A percentile compares a stretch with the other conserved stretches of the same genome.
These are phyloP conservation scores for Tulasnella sp. DNA, from an alignment of 768 basidiomycete species.

Conservation along the genomic window DNA sequence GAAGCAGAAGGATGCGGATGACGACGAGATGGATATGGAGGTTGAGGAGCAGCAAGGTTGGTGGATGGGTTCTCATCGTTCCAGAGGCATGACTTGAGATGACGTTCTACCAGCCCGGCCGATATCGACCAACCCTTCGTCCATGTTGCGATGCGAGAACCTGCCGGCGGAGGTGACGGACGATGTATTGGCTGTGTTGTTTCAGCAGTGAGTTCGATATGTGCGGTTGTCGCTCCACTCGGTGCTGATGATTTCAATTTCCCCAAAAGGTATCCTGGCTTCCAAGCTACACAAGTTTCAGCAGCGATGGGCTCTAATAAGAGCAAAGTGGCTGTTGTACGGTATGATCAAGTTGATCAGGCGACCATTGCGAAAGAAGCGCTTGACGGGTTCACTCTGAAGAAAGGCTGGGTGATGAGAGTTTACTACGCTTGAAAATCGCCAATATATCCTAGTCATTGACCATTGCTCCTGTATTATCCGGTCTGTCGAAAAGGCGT, in stretches of 20 bases:
- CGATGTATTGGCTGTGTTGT: conserved; percentile 72
- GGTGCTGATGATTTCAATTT: conserved; percentile 9
- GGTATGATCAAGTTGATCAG: conserved; percentile 63
- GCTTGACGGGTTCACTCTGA: conserved; percentile 73
- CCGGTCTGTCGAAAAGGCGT: neutral
- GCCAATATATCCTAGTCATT: neutral
- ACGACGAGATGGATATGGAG: conserved; percentile 90
- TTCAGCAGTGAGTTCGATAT: conserved; percentile 71
- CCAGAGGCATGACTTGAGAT: conserved; percentile 22
- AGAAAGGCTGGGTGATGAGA: conserved; percentile 74
- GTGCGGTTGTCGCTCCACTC: too few relatives aligned
- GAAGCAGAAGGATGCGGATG: conserved; percentile 58
- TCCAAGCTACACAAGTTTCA: conserved; percentile 55
- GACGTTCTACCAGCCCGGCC: conserved; percentile 23
- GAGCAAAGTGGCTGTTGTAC: conserved; percentile 69
- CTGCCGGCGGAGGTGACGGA: conserved; percentile 84
- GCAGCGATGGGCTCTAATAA: conserved; percentile 31
- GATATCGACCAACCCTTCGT: conserved; percentile 29
- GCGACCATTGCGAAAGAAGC: conserved; percentile 70
- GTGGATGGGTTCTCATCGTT: conserved; percentile 34
- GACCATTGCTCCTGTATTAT: neutral
- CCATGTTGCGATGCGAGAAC: conserved; percentile 63
- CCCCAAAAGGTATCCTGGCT: conserved; percentile 62
- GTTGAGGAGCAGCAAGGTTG: conserved; percentile 45
- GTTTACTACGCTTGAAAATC: conserved; percentile 38